A percentile compares a stretch with the other conserved stretches of the same genome.
phyloP scores from a whole-genome alignment of 495 filamentous ascomycete genomes.

The Xylaria flabelliformis region DNA sequence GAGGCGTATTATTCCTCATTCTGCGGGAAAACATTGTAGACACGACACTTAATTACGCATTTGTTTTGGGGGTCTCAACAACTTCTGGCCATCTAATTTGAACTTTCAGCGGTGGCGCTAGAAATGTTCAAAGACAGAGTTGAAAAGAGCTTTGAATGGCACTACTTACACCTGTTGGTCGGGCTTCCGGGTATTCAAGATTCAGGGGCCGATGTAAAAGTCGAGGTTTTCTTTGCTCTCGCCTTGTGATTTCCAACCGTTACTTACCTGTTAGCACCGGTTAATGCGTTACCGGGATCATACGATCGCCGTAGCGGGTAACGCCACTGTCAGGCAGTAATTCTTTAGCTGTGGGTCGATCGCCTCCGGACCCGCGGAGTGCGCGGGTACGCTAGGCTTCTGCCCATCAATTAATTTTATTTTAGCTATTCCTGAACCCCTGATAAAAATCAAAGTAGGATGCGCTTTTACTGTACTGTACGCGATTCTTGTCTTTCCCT shows the following conservation, averaged over 20 bases:
- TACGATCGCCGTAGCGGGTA: conserved; percentile 42
- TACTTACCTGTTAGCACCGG: conserved; percentile 10
- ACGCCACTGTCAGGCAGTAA: conserved; percentile 40
- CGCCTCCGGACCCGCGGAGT: conserved; percentile 19
- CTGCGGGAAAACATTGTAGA: background rate
- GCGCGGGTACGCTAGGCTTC: conserved; percentile 13
- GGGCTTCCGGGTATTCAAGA: conserved; percentile 20
- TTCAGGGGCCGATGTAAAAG: conserved; percentile 23
- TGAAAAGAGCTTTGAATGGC: too few species aligned
- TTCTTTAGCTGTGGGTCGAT: conserved; percentile 20
- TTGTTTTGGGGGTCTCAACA: background rate
- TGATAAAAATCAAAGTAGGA: conserved; percentile 6
- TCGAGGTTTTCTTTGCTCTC: conserved; percentile 18
- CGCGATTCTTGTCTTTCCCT: conserved; percentile 16
- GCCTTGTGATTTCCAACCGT: background rate
- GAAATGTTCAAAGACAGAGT: background rate
- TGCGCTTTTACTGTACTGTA: background rate
- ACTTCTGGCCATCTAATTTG: background rate
- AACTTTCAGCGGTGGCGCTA: background rate
- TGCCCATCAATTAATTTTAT: conserved; percentile 22
- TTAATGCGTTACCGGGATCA: conserved; percentile 35
- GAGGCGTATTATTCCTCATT: background rate
- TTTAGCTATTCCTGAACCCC: background rate
- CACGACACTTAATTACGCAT: background rate
- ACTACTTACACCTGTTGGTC: background rate